Evolutionary conservation across 257 asterid genomes (phyloP).

Genomic region (Solanum piurae): DNA sequence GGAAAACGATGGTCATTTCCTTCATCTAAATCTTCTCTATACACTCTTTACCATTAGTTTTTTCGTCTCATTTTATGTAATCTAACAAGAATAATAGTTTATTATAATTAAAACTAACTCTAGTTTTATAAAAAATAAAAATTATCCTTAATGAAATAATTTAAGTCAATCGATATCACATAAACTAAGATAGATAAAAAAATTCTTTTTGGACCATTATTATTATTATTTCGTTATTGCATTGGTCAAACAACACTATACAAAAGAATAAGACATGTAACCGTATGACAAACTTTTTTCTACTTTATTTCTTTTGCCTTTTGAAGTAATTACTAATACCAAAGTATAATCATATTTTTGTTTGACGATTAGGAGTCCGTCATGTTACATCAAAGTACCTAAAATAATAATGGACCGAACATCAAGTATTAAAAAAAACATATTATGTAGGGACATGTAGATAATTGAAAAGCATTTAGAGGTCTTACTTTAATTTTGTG

Average conservation of each 20-base stretch:
- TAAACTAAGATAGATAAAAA: background rate
- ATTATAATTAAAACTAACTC: too few relatives aligned
- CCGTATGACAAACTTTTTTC: background rate
- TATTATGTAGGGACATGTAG: background rate
- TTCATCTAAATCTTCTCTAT: background rate
- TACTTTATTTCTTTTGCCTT: background rate
- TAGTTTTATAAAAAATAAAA: too few relatives aligned
- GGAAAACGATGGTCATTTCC: background rate
- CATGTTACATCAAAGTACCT: background rate
- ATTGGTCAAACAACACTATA: background rate
- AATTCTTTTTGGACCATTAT: background rate
- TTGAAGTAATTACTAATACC: background rate
- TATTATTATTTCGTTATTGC: background rate
- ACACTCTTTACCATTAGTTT: background rate
- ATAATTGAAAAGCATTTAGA: background rate
- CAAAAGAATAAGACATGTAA: background rate
- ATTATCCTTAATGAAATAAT: too few relatives aligned
- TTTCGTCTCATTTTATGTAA: too few relatives aligned
- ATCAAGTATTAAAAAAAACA: background rate
- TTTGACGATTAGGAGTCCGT: background rate
- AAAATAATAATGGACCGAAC: background rate
- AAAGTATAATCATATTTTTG: background rate
- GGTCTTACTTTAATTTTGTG: background rate
- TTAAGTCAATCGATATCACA: background rate
- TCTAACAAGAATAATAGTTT: too few relatives aligned